Evolutionary conservation across 2,329 filamentous ascomycete genomes (phyloP).

Genomic region (Lecanicillium sp.): DNA sequence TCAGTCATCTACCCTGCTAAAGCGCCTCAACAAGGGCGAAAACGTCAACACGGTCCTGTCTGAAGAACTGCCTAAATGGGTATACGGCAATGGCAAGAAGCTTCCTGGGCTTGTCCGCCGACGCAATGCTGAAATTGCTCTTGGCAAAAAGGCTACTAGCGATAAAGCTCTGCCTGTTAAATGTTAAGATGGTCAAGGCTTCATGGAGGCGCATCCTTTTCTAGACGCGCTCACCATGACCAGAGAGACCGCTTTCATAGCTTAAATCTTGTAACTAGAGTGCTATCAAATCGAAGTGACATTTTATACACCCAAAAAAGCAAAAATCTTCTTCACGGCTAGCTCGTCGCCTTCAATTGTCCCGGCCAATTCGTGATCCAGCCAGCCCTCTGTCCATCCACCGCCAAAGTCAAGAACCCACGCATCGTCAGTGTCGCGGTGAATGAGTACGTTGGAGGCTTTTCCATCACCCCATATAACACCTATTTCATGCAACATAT

Average conservation of each 20-base stretch:
- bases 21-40: conserved; percentile 31
- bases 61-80: conserved; percentile 36
- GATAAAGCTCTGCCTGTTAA: conserved; percentile 10
- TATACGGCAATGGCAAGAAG: conserved; percentile 25
- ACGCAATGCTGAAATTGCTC: conserved; percentile 30
- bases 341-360: conserved; percentile 24
- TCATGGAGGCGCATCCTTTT: too few species aligned
- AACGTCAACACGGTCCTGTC: conserved; percentile 26
- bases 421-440: conserved; percentile 20
- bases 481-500: conserved; percentile 16
- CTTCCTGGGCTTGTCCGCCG: conserved; percentile 29
- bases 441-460: conserved; percentile 26
- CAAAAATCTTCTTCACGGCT: conserved; percentile 1
- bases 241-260: too few species aligned
- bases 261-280: too few species aligned
- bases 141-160: conserved; percentile 17
- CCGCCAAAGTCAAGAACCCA: conserved; percentile 31
- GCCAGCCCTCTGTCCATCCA: conserved; percentile 28
- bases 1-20: conserved; percentile 26
- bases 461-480: conserved; percentile 22
- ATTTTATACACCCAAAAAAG: too few species aligned
- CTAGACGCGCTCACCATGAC: too few species aligned
- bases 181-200: not conserved
- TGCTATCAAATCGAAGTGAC: too few species aligned
- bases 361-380: conserved; percentile 24